These are phyloP conservation scores for Aspergillus alliaceus DNA, from an alignment of 2,329 filamentous ascomycete species.

Conservation along the genomic window DNA sequence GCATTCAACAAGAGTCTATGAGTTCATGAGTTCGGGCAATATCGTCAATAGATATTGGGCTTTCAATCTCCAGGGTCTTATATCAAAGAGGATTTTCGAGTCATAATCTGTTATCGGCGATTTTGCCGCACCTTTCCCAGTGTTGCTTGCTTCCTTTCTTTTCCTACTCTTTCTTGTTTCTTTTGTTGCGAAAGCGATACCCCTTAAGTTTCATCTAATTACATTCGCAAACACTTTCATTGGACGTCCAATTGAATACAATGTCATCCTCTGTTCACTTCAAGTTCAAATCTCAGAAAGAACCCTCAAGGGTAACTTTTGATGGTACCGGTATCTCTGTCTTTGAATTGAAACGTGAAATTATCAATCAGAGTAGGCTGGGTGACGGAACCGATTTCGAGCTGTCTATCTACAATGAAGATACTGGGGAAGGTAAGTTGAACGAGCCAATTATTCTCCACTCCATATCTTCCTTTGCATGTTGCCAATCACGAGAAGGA, in stretches of 20 bases:
- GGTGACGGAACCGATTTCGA: constrained; percentile 97
- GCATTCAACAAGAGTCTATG: constrained; percentile 27
- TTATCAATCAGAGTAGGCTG: constrained; percentile 89
- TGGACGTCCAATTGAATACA: constrained; percentile 45
- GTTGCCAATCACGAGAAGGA: background rate
- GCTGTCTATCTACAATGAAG: constrained; percentile 88
- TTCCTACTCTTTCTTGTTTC: constrained; percentile 25
- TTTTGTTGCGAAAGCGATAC: constrained; percentile 26
- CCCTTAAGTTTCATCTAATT: constrained; percentile 29
- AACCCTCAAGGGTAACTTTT: constrained; percentile 90
- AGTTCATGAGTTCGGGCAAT: constrained; percentile 26
- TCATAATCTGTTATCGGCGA: constrained; percentile 17
- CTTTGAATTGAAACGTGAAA: constrained; percentile 98
- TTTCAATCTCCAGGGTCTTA: constrained; percentile 22
- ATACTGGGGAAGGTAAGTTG: constrained; percentile 79
- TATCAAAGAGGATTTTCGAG: constrained; percentile 16
- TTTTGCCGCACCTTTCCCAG: constrained; percentile 12
- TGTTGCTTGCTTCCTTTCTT: constrained; percentile 14
- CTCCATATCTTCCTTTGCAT: background rate
- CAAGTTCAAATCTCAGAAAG: constrained; percentile 99
- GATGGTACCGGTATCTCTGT: constrained; percentile 97
- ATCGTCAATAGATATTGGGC: constrained; percentile 26
- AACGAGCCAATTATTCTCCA: background rate
- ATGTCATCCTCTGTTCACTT: constrained; percentile 99
- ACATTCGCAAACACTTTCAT: constrained; percentile 26